A percentile compares a stretch with the other conserved stretches of the same genome.
Evolutionary conservation across 148 eudicot genomes (phyloP).

Genomic region (Silene latifolia): DNA sequence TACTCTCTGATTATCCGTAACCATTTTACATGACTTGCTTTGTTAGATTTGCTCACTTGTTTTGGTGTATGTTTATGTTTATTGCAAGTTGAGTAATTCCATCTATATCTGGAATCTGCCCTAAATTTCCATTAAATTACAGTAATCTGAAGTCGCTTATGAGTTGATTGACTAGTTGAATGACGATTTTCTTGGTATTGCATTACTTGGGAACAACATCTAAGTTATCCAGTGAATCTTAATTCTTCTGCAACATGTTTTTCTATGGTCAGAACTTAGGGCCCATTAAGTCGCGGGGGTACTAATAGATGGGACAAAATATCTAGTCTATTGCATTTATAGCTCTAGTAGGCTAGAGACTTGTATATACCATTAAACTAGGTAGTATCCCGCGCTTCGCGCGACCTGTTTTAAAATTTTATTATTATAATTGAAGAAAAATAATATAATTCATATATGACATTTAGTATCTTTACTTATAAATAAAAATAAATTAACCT

Average conservation of each 20-base stretch:
- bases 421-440: no score
- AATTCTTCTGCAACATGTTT: background rate
- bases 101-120: background rate
- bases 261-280: background rate
- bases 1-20: background rate
- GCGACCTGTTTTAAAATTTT: no score
- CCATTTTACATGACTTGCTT: background rate
- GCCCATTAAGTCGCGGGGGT: background rate
- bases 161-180: background rate
- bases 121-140: background rate
- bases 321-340: background rate
- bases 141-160: background rate
- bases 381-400: no score
- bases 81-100: background rate
- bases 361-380: background rate
- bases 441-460: no score
- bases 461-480: no score
- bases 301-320: background rate
- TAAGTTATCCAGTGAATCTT: background rate
- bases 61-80: background rate
- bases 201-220: background rate
- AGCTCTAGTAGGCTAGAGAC: background rate
- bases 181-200: background rate
- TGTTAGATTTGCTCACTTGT: constrained; percentile 1
- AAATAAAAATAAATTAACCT: no score